Conservation (phyloP, 176 grass and related monocot species). For the Bonia amplexicaulis region DNA sequence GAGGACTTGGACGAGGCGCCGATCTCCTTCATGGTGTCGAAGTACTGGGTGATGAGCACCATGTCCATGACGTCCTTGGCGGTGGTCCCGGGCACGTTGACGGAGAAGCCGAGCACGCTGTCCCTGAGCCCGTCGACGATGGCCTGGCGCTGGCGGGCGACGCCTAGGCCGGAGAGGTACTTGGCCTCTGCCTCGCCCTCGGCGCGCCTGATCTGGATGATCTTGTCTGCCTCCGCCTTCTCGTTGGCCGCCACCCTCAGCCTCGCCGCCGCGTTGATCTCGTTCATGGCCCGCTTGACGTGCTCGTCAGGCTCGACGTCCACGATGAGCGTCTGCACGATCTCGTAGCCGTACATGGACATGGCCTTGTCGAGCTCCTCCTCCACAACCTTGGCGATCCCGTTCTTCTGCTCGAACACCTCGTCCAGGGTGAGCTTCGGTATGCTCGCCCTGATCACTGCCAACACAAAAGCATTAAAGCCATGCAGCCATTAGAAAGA, state of each 20-base stretch:
- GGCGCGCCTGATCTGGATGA: slow-evolving; percentile 42
- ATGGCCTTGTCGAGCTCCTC: slow-evolving; percentile 53
- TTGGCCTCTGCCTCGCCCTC: slow-evolving; percentile 59
- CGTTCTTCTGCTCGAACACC: slow-evolving; percentile 60
- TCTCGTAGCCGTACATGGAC: slow-evolving; percentile 56
- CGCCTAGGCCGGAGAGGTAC: slow-evolving; percentile 44
- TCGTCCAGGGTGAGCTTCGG: slow-evolving; percentile 55
- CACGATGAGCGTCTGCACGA: slow-evolving; percentile 56
- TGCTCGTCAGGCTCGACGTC: slow-evolving; percentile 54
- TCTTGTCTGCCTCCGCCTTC: slow-evolving; percentile 34
- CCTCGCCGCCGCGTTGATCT: slow-evolving; percentile 56
- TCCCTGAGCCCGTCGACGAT: slow-evolving; percentile 45
- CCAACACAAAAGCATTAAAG: background rate
- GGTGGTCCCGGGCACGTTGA: background rate
- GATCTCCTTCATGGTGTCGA: slow-evolving; percentile 53
- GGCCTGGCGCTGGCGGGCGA: slow-evolving; percentile 46
- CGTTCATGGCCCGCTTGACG: slow-evolving; percentile 62
- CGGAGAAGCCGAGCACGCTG: slow-evolving; percentile 6
- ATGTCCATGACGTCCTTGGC: slow-evolving; percentile 55
- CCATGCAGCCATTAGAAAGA: too few species aligned
- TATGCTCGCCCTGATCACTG: slow-evolving; percentile 54
- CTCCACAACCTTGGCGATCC: slow-evolving; percentile 43
- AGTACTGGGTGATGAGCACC: slow-evolving; percentile 59
- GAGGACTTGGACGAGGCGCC: slow-evolving; percentile 30
- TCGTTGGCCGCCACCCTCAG: slow-evolving; percentile 33